Base-by-base conservation (phyloP, 78 protist species). In the Chrysochromulina tobinii region DNA sequence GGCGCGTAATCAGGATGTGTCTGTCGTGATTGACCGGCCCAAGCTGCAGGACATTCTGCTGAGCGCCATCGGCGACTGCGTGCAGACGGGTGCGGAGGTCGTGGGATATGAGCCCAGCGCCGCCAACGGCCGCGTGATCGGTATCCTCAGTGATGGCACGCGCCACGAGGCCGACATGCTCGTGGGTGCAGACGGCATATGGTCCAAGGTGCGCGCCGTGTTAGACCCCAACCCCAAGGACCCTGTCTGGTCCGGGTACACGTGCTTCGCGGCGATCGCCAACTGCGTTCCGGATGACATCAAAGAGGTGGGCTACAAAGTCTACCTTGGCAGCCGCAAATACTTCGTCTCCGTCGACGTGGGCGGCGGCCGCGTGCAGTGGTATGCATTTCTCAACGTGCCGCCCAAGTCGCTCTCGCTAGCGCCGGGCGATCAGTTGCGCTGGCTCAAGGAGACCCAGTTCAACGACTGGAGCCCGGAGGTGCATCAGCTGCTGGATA, bases 171-270 rank as follows among this genome's bases (percentile, higher is more conserved):
- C 58, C 18, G 73, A 86, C 77, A 18, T 50, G 64, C 90, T 61
- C 59, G 88, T 90, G 50, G 88, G 88, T 17, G 3, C 88, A 50
- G 92, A 90, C n/a, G 92, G 92, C 51, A 90, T 90, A 88, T 61
- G 77, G 88, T 90, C 92, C 9, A 4, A 15, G 50, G 86, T 90
- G 61, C 48, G 92, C 27, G 7, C 55, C 25, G 25, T 38, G 9
- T 8, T 77, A 12, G 85, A 51, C 85, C 4, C 61, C 27, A 1
- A 0, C 12, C 85, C 25, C 61, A 5, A 6, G 25, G 85, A 5
- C 12, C 57, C 73, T 57, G 55, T 48, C 81, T 86, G 61, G 61
- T 86, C 90, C 11, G 90, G 90, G 50, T 86, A 86, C 61, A 86
- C 90, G 11, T n/a, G 75, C 61, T 38, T 64, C 48, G 90, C 90